Evolutionary conservation across 495 filamentous ascomycete species (phyloP).

Genomic region (Chaetomium cochliodes): DNA sequence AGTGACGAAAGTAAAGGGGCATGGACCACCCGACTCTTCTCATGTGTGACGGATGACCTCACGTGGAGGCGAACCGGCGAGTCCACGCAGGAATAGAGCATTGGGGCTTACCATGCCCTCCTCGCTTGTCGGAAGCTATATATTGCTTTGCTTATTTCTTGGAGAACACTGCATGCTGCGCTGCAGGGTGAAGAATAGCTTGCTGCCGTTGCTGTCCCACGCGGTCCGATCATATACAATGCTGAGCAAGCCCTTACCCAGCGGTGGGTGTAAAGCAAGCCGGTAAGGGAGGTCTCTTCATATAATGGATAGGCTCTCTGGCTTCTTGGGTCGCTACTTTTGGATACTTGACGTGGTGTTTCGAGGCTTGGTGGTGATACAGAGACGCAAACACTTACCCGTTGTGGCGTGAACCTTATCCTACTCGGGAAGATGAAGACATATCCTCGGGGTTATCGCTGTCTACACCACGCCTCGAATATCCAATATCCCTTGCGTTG

Average conservation of each 20-base stretch:
- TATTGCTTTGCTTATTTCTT: conserved; percentile 8
- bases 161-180: not conserved
- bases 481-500: not conserved
- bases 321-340: not conserved
- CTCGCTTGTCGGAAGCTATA: not conserved
- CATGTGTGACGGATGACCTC: conserved; percentile 6
- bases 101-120: not conserved
- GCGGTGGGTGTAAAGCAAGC: not conserved
- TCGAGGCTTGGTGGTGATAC: not conserved
- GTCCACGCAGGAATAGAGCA: not conserved
- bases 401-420: not conserved
- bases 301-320: not conserved
- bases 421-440: not conserved
- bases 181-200: not conserved
- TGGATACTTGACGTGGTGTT: not conserved
- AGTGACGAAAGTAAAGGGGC: not conserved
- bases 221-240: not conserved
- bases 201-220: not conserved
- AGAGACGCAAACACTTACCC: not conserved
- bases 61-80: not conserved
- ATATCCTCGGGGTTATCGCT: not conserved
- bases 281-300: conserved; percentile 3
- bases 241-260: not conserved
- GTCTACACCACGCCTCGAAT: not conserved
- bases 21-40: not conserved